Evolutionary conservation across 352 stramenopile genomes (phyloP).

Genomic region (Globisporangium carolinianum): DNA sequence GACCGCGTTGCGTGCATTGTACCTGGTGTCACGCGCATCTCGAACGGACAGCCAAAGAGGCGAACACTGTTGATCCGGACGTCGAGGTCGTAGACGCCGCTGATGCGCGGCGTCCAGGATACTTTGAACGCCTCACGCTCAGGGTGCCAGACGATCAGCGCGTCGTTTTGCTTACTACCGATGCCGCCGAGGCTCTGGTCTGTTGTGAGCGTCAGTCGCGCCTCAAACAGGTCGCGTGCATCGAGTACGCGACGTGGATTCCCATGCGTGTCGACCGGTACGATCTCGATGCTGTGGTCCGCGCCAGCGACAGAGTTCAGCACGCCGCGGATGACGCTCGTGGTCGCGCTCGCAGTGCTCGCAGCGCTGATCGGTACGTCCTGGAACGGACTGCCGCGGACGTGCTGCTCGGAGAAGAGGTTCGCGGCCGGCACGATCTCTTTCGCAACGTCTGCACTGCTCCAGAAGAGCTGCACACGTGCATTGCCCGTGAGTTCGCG

Average conservation of each 20-base stretch:
- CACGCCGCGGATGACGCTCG: conserved; percentile 22
- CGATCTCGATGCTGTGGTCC: conserved; percentile 28
- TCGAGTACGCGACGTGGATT: conserved; percentile 26
- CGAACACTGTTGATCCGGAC: conserved; percentile 33
- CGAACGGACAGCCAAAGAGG: conserved; percentile 35
- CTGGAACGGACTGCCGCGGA: conserved; percentile 41
- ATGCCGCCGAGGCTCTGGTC: conserved; percentile 46
- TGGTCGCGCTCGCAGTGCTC: conserved; percentile 14
- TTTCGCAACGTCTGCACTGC: conserved; percentile 16
- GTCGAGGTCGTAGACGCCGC: conserved; percentile 46
- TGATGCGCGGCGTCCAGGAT: conserved; percentile 26
- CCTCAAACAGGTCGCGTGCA: conserved; percentile 25
- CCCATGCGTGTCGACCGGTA: conserved; percentile 36
- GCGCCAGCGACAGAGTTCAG: conserved; percentile 24
- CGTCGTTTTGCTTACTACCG: conserved; percentile 34
- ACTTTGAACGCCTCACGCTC: conserved; percentile 17
- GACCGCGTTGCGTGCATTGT: conserved; percentile 30
- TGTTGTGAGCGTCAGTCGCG: conserved; percentile 21
- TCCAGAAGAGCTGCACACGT: conserved; percentile 47
- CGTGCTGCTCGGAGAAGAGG: conserved; percentile 43
- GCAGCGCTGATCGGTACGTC: conserved; percentile 32
- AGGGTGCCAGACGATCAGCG: conserved; percentile 20
- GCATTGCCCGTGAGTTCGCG: conserved; percentile 32
- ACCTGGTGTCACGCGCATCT: conserved; percentile 31
- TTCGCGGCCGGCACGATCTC: conserved; percentile 36